These are phyloP conservation scores for Rhizopogon roseolus DNA, from an alignment of 768 basidiomycete species.

Conservation along the genomic window DNA sequence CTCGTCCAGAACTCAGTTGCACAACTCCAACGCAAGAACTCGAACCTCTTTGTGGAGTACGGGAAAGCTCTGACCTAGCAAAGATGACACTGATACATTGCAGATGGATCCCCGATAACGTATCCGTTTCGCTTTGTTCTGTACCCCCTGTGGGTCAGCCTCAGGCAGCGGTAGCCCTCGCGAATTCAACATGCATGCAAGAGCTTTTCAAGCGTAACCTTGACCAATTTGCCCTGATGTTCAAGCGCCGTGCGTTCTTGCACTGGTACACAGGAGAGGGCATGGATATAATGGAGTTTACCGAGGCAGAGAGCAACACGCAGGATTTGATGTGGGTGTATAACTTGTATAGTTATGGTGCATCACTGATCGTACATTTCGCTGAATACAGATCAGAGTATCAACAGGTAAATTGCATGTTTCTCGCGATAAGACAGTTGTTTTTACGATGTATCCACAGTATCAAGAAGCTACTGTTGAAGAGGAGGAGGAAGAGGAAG, in stretches of 20 bases:
- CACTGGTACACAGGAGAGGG: conserved; percentile 92
- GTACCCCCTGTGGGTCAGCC: conserved; percentile 80
- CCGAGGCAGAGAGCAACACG: conserved; percentile 82
- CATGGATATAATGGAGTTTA: conserved; percentile 82
- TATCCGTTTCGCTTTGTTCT: conserved; percentile 77
- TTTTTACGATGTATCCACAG: conserved; percentile 23
- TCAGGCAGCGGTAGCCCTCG: conserved; percentile 65
- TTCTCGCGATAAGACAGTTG: background rate
- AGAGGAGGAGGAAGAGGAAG: conserved; percentile 38
- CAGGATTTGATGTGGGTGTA: conserved; percentile 71
- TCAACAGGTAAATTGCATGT: conserved; percentile 55
- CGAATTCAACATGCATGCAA: conserved; percentile 82
- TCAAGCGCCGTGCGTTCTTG: conserved; percentile 78
- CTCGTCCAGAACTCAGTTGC: conserved; percentile 55
- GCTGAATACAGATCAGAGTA: conserved; percentile 68
- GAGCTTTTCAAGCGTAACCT: conserved; percentile 79
- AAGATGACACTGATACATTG: conserved; percentile 4
- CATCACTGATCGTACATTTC: conserved; percentile 6
- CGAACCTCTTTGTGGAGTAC: conserved; percentile 75
- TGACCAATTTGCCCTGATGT: conserved; percentile 76
- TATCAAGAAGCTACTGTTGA: conserved; percentile 57
- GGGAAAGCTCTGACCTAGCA: conserved; percentile 12
- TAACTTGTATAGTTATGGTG: background rate
- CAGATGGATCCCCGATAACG: conserved; percentile 90
- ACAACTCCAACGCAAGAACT: conserved; percentile 73